These are phyloP conservation scores for Escovopsis sp. DNA, from an alignment of 2,329 filamentous ascomycete species.

Conservation along the genomic window DNA sequence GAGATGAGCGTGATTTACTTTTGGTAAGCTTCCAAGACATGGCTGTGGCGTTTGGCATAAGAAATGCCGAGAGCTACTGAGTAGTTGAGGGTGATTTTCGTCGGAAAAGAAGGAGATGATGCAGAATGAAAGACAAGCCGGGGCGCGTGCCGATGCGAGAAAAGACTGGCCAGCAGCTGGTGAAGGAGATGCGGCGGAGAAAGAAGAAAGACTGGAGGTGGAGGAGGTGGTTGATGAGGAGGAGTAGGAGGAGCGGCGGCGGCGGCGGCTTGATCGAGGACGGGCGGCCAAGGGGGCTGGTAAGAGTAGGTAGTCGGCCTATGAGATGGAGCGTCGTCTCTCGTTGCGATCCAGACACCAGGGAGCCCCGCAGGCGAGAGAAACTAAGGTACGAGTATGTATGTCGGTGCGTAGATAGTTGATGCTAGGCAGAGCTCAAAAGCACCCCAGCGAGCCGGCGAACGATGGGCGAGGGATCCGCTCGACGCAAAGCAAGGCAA, in stretches of 20 bases:
- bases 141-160: too few relatives aligned
- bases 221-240: not conserved
- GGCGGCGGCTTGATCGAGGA: not conserved
- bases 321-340: not conserved
- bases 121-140: not conserved
- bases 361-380: not conserved
- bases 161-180: too few relatives aligned
- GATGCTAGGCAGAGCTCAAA: too few relatives aligned
- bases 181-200: not conserved
- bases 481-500: too few relatives aligned
- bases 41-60: conserved; percentile 12
- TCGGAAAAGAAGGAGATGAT: not conserved
- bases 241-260: not conserved
- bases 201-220: not conserved
- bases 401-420: too few relatives aligned
- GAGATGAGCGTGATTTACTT: conserved; percentile 26
- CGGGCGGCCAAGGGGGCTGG: too few relatives aligned
- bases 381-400: not conserved
- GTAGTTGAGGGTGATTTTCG: not conserved
- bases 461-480: too few relatives aligned
- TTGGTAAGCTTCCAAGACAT: conserved; percentile 48
- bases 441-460: too few relatives aligned
- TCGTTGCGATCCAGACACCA: not conserved
- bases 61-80: conserved; percentile 1
- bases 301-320: too few relatives aligned